Conservation (phyloP, 2,329 filamentous ascomycete species). For the Fusarium odoratissimum region DNA sequence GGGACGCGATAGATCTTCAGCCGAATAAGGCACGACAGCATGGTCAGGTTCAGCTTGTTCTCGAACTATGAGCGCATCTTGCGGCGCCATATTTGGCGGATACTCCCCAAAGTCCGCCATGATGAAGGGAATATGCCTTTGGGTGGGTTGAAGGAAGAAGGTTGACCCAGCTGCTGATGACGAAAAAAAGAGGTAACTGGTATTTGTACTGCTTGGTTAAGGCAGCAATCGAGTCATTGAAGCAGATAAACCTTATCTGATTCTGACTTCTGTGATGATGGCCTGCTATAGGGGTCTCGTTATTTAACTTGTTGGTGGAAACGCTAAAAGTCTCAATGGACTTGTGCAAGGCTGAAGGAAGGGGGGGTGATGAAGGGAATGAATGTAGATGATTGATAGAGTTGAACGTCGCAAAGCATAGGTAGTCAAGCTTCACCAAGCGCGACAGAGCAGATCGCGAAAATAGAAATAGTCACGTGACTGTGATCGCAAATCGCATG, state of each 20-base stretch:
- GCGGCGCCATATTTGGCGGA: slow-evolving; percentile 73
- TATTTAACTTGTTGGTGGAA: neutral
- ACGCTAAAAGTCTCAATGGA: neutral
- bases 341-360: neutral
- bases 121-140: slow-evolving; percentile 22
- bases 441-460: slow-evolving; percentile 26
- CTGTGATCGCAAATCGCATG: slow-evolving; percentile 26
- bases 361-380: neutral
- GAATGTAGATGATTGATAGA: neutral
- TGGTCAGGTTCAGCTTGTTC: slow-evolving; percentile 67
- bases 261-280: neutral
- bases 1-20: slow-evolving; percentile 76
- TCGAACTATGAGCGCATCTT: slow-evolving; percentile 71
- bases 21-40: slow-evolving; percentile 73
- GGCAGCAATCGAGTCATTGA: neutral
- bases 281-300: neutral
- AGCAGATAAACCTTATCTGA: neutral
- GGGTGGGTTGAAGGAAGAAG: neutral
- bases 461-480: slow-evolving; percentile 30
- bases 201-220: neutral
- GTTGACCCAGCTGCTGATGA: neutral
- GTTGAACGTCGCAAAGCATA: slow-evolving; percentile 23
- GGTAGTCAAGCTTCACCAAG: slow-evolving; percentile 3
- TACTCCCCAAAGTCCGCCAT: slow-evolving; percentile 74
- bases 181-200: neutral